A percentile compares a stretch with the other conserved stretches of the same genome.
Evolutionary conservation across 148 eudicot species (phyloP).

Genomic region (Hydrangea macrophylla): DNA sequence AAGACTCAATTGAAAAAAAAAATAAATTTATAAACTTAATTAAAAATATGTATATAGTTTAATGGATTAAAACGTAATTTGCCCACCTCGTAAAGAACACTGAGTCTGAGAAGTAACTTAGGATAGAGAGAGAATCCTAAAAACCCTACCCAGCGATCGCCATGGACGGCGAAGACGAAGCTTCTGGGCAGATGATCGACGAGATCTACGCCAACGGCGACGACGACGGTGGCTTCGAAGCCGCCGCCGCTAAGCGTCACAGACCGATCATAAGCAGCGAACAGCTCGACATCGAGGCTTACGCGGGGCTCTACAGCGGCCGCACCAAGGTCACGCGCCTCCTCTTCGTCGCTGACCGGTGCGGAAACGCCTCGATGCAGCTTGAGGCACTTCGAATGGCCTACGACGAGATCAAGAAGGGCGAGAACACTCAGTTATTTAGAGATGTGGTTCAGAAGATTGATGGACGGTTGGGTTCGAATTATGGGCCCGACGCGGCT

Average conservation of each 20-base stretch:
- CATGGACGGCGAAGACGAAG: conserved; percentile 48
- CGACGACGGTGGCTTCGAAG: no score
- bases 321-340: conserved; percentile 79
- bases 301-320: conserved; percentile 74
- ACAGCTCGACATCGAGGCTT: conserved; percentile 83
- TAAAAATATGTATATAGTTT: no score
- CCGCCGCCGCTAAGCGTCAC: conserved; percentile 25
- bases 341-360: conserved; percentile 66
- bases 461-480: conserved; percentile 50
- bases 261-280: conserved; percentile 66
- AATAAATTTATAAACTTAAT: no score
- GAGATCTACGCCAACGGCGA: conserved; percentile 50
- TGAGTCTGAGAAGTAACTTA: no score
- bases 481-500: conserved; percentile 42
- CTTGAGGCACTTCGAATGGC: conserved; percentile 85
- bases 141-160: conserved; percentile 4
- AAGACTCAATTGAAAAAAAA: no score
- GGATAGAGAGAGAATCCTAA: no score
- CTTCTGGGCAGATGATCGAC: conserved; percentile 34
- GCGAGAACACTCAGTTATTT: conserved; percentile 69
- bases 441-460: conserved; percentile 65
- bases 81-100: no score
- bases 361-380: conserved; percentile 45
- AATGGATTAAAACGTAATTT: no score
- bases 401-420: conserved; percentile 82